Base-by-base conservation (phyloP, 192 early-diverging fungal species). In the Backusella parvicylindrica region DNA sequence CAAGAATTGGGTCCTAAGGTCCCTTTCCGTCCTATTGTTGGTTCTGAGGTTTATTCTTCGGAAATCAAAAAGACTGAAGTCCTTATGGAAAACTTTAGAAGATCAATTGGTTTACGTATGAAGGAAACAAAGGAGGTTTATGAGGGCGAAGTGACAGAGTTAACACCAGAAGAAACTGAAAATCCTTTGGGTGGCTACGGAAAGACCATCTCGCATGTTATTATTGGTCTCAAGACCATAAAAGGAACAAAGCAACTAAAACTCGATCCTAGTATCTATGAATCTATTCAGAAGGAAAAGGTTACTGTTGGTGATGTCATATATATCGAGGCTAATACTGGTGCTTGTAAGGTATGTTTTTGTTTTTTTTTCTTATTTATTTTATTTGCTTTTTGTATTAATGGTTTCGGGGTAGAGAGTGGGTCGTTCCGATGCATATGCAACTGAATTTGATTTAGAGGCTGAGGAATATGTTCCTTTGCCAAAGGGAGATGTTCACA, bases 61-160 rank as follows among this genome's bases (percentile, higher is more conserved):
- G 98, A 99, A 82, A 94, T 99, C 66, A 99, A 99, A 81, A 99
- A 99, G 86, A 98, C 98, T 0, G 98, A 98, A 80, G 96, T 99
- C n/a, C 86, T 99, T 33, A 99, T 99, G 98, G 96, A 98, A 75
- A 98, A 96, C 89, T 98, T 99, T 84, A 89, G 98, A 53, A 86
- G 97, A 67, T 94, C 98, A 37, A 99, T 99, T 80, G 94, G 95
- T 28, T 84, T 99, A 65, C 90, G 97, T 36, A 96, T 98, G 83
- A 98, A 98, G 84, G 98, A 99, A 75, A 95, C 95, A 30, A 99
- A 98, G 84, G 97, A 99, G 83, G 98, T 99, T 0, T 99, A 99
- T 77, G 98, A 99, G 83, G 98, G 98, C 68, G 98, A 99, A 82
- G 96, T 99, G 28, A 98, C 96, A 0, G 97, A 99, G 76, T 84